Evolutionary conservation across 2,329 filamentous ascomycete genomes (phyloP).

Genomic region (Magnaporthales sp.): DNA sequence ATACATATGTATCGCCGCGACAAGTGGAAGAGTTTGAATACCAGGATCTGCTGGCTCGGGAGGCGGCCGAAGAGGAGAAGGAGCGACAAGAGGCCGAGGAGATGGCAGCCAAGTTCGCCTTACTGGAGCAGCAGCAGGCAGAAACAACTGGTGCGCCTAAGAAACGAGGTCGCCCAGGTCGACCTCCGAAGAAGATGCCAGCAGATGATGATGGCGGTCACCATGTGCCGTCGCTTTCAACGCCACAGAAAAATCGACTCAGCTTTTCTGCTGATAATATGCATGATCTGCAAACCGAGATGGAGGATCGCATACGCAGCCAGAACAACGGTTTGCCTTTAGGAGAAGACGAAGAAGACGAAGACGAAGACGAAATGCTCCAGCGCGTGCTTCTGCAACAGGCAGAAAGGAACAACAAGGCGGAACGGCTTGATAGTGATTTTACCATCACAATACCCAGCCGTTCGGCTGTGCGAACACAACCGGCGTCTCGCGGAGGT

Average conservation of each 20-base stretch:
- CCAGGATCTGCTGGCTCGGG: conserved; percentile 30
- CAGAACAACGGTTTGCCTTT: neutral
- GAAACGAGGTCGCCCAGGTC: conserved; percentile 9
- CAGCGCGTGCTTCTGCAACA: conserved; percentile 1
- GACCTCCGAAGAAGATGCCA: conserved; percentile 4
- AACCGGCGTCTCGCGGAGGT: neutral
- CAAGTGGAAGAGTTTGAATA: conserved; percentile 50
- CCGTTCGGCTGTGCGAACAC: neutral
- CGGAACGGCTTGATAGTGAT: neutral
- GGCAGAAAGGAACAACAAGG: neutral
- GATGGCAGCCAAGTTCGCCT: no score
- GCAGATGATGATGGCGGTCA: neutral
- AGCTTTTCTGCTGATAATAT: neutral
- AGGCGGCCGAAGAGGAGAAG: conserved; percentile 24
- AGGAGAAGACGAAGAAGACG: neutral
- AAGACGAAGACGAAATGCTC: conserved; percentile 4
- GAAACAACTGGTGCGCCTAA: neutral
- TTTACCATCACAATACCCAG: neutral
- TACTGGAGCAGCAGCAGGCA: neutral
- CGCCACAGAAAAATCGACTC: conserved; percentile 24
- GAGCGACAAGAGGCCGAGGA: conserved; percentile 10
- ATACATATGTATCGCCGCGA: conserved; percentile 50
- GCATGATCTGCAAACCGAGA: neutral
- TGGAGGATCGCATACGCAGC: neutral
- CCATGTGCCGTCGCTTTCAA: conserved; percentile 26